These are phyloP conservation scores for Venturia carpophila DNA, from an alignment of 2,329 filamentous ascomycete species.

Conservation along the genomic window DNA sequence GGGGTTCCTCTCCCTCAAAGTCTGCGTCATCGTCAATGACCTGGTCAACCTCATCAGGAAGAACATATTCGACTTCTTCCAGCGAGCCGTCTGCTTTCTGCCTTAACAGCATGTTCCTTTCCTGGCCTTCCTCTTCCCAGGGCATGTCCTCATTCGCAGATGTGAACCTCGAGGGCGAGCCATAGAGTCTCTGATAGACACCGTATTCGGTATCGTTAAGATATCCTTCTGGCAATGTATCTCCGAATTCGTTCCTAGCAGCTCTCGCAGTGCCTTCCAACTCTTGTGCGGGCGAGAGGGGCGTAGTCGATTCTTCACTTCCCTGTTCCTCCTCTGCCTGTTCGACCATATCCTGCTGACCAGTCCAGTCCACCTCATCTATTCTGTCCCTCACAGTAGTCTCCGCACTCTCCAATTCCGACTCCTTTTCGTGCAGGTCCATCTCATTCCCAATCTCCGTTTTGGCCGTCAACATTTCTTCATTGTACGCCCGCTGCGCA, in stretches of 20 bases:
- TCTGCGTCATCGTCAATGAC: constrained; percentile 18
- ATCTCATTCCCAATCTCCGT: too few species aligned
- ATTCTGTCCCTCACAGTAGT: too few species aligned
- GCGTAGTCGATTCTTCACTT: background rate
- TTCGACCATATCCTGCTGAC: background rate
- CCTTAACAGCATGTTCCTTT: constrained; percentile 40
- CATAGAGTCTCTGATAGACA: constrained; percentile 75
- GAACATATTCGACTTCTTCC: constrained; percentile 50
- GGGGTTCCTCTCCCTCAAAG: constrained; percentile 27
- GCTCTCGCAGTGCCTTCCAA: constrained; percentile 33
- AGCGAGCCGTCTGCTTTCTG: constrained; percentile 49
- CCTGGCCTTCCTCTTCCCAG: constrained; percentile 38
- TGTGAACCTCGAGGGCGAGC: constrained; percentile 59
- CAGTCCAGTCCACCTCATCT: too few species aligned
- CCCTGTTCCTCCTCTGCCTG: background rate
- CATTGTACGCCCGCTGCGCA: too few species aligned
- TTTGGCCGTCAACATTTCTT: background rate
- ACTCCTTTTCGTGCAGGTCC: too few species aligned
- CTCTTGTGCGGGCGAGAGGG: background rate
- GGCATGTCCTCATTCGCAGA: constrained; percentile 50
- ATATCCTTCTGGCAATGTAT: constrained; percentile 64
- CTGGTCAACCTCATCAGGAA: constrained; percentile 25
- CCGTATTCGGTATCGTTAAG: constrained; percentile 62
- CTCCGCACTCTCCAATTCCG: too few species aligned
- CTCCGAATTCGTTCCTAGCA: constrained; percentile 67